Evolutionary conservation across 1,284 basidiomycete genomes (phyloP), one percentile per base, ranked within the genome.

Genomic region (Ceraceosorus guamensis): DNA sequence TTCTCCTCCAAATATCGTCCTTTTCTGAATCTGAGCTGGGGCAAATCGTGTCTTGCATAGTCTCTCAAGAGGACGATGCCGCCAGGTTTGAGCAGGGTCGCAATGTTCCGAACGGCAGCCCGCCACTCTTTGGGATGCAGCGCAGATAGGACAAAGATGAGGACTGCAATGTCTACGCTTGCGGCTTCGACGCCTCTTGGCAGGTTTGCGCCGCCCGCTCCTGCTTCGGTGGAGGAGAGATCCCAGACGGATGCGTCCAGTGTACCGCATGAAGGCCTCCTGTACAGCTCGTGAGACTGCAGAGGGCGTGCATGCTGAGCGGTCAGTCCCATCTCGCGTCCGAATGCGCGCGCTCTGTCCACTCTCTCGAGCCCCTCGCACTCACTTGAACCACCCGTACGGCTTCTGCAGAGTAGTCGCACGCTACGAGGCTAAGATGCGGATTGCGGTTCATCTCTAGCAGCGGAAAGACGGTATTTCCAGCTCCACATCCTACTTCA

Each of bases 81-180:
- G 11, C 85, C 86, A 0, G 91, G 91, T 79, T 91, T 95, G 2
- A 99, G 82, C 68, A 93, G 86, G 5, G 32, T 32, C 7, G 46
- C 44, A n/a, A 95, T 82, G 73, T 98, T 98, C n/a, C 81, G 77
- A 16, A 95, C 80, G 0, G 92, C 92, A 57, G 82, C 83, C 0
- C 79, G 76, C 95, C 95, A 99, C 79, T 99, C 93, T 50, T 84
- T 78, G 0, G 95, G 95, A 74, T 96, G 91, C 14, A 99, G 79
- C 0, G 95, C 95, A 53, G 89, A 92, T 53, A 98, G 79, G 13
- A 97, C 91, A 73, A 96, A 99, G 48, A 99, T 88, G 63, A 96
- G 83, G n/a, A 92, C 84, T 43, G 90, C 81, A 35, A 97, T 84
- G 71, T 99, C 91, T 14, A 92, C 85, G 8, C 82, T 84, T 11